A percentile compares a stretch with the other conserved stretches of the same genome.
Evolutionary conservation across 2,329 filamentous ascomycete species (phyloP).

Genomic region (Stagonosporopsis chrysanthemi): DNA sequence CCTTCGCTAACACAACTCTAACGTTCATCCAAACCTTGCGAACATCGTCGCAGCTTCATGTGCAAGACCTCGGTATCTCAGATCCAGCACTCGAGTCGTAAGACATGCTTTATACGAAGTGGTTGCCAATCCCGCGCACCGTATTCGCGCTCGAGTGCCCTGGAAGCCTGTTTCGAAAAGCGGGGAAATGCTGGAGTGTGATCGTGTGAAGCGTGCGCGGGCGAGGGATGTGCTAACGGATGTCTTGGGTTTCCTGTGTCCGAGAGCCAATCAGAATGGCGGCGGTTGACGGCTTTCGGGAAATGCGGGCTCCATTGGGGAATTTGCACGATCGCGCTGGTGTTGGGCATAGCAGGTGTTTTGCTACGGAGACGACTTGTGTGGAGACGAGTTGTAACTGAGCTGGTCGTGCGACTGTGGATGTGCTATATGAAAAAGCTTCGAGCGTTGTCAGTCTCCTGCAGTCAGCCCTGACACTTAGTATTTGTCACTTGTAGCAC

Average conservation of each 20-base stretch:
- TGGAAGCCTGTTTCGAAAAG: constrained; percentile 8
- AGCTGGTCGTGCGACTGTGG: background rate
- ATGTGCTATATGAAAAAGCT: background rate
- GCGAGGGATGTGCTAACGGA: constrained; percentile 9
- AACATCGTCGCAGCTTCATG: constrained; percentile 1
- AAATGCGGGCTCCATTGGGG: constrained; percentile 6
- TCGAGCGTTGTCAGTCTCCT: background rate
- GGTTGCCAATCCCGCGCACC: background rate
- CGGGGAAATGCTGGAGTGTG: constrained; percentile 5
- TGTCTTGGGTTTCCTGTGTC: constrained; percentile 5
- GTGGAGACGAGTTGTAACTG: background rate
- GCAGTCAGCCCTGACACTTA: no score
- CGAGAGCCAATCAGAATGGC: constrained; percentile 10
- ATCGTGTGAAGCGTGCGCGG: constrained; percentile 1
- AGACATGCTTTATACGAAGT: background rate
- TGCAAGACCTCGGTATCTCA: constrained; percentile 15
- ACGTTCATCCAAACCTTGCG: background rate
- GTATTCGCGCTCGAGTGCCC: constrained; percentile 5
- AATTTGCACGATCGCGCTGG: constrained; percentile 15
- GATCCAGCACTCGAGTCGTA: background rate
- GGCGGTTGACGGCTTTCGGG: background rate
- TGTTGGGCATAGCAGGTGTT: background rate
- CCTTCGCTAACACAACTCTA: background rate
- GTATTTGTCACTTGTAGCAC: no score
- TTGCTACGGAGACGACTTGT: background rate